Base-by-base conservation (phyloP, 2,329 filamentous ascomycete species). In the Proliferodiscus dingleyae region DNA sequence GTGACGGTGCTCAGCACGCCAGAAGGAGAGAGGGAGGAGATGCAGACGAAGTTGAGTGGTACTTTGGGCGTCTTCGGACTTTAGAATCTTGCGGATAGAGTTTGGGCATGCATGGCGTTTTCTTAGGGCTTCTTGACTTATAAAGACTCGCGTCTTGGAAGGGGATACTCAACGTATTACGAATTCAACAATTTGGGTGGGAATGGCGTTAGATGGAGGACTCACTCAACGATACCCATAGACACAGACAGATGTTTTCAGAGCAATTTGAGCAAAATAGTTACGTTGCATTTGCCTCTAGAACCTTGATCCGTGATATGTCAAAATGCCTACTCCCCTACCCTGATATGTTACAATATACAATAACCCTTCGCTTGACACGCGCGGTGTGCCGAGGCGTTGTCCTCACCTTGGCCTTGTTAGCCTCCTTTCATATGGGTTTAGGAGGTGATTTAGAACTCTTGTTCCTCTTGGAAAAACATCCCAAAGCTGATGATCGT, bases 381-480 rank as follows among this genome's bases (percentile, higher is more conserved):
- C n/a, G n/a, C n/a, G n/a, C n/a, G n/a, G n/a, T n/a, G n/a, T n/a
- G n/a, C n/a, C n/a, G n/a, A n/a, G n/a, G n/a, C n/a, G n/a, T n/a
- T n/a, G n/a, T n/a, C n/a, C n/a, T n/a, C n/a, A n/a, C 4, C 45
- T n/a, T 38, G n/a, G 8, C 15, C 18, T 23, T 33, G 10, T 6
- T 21, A 9, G n/a, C 3, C 30, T 4, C 9, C 4, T 13, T 32
- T 22, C 41, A 21, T 15, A 5, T 16, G 4, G 13, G 7, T 28
- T 15, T 19, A 13, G n/a, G 19, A 21, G 10, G 4, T 7, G 19
- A 34, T 13, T 36, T 56, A 97, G 67, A 97, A 98, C 60, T 97
- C 93, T 64, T 95, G 87, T 66, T 97, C 89, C 69, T 97, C 90
- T 66, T 91, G 86, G 75, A 98, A 98, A 73, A 97, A 98, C 82